phyloP scores from a whole-genome alignment of 1,284 basidiomycete species.

The Flammula alnicola region DNA sequence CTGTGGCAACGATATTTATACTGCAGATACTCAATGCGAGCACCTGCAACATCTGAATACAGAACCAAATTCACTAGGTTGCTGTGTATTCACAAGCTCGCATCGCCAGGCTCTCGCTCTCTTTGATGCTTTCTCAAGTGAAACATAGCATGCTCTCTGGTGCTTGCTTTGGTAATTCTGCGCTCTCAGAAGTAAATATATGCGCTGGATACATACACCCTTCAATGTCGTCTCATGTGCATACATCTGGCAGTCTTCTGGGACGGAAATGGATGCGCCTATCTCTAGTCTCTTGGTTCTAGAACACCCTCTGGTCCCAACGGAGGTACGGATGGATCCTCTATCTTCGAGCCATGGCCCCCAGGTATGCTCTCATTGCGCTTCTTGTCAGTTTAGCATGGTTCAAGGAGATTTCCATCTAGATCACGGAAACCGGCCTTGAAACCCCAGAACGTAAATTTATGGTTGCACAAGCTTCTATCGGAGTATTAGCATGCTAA shows the following conservation, averaged over 20 bases:
- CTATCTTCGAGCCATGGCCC: slow-evolving; percentile 5
- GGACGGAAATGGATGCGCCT: slow-evolving; percentile 13
- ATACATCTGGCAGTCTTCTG: slow-evolving; percentile 30
- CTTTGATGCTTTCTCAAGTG: slow-evolving; percentile 20
- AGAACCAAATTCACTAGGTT: slow-evolving; percentile 13
- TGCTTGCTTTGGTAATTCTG: slow-evolving; percentile 25
- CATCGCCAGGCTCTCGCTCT: slow-evolving; percentile 11
- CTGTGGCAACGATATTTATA: slow-evolving; percentile 13
- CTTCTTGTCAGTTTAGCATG: slow-evolving; percentile 12
- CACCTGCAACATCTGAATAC: slow-evolving; percentile 14
- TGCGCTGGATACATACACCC: slow-evolving; percentile 17
- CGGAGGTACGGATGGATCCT: slow-evolving; percentile 12
- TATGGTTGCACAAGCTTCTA: slow-evolving; percentile 5
- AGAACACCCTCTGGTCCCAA: slow-evolving; percentile 12
- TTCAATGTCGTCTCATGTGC: slow-evolving; percentile 20
- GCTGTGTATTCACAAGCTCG: slow-evolving; percentile 17
- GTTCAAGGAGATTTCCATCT: slow-evolving; percentile 24
- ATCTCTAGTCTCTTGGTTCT: slow-evolving; percentile 16
- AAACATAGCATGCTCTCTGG: slow-evolving; percentile 20
- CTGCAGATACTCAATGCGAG: background rate
- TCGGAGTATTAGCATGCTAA: slow-evolving; percentile 20
- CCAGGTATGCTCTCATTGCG: slow-evolving; percentile 17
- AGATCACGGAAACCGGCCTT: slow-evolving; percentile 19
- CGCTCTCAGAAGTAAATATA: slow-evolving; percentile 27
- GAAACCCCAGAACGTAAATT: slow-evolving; percentile 22